Percentiles rank a stretch among this genome's conserved stretches.
These are phyloP conservation scores for Chaetomidium leptoderma DNA, from an alignment of 495 filamentous ascomycete genomes.

Conservation along the genomic window DNA sequence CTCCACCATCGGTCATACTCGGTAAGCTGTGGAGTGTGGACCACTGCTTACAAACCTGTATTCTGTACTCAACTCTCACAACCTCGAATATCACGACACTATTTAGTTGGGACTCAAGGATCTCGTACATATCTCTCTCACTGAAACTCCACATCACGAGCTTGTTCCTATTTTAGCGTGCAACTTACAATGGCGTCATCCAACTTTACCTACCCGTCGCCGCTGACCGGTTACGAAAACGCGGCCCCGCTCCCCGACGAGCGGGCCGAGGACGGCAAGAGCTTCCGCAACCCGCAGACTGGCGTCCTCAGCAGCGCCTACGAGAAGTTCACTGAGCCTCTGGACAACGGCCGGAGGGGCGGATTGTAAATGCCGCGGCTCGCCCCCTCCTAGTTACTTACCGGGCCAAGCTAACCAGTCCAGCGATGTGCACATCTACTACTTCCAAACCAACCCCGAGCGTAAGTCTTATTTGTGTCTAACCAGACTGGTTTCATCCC, in stretches of 20 bases:
- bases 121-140: too few species aligned
- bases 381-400: not conserved
- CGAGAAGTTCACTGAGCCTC: slow-evolving; percentile 57
- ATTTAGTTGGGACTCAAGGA: too few species aligned
- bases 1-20: not conserved
- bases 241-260: slow-evolving; percentile 59
- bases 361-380: slow-evolving; percentile 47
- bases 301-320: slow-evolving; percentile 60
- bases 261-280: slow-evolving; percentile 62
- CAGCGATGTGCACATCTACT: slow-evolving; percentile 79
- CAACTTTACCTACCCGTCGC: slow-evolving; percentile 56
- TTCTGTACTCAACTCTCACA: too few species aligned
- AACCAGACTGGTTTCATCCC: not conserved
- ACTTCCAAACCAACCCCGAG: slow-evolving; percentile 58
- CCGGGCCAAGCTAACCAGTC: not conserved
- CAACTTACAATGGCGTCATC: slow-evolving; percentile 9
- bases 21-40: slow-evolving; percentile 7
- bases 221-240: slow-evolving; percentile 62
- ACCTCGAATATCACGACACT: too few species aligned
- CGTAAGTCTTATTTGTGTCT: slow-evolving; percentile 27
- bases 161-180: too few species aligned
- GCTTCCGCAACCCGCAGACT: slow-evolving; percentile 54
- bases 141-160: not conserved
- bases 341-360: slow-evolving; percentile 56
- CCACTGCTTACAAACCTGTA: slow-evolving; percentile 8